Base-by-base conservation (phyloP, 2,329 filamentous ascomycete species). In the Phoma sp. region DNA sequence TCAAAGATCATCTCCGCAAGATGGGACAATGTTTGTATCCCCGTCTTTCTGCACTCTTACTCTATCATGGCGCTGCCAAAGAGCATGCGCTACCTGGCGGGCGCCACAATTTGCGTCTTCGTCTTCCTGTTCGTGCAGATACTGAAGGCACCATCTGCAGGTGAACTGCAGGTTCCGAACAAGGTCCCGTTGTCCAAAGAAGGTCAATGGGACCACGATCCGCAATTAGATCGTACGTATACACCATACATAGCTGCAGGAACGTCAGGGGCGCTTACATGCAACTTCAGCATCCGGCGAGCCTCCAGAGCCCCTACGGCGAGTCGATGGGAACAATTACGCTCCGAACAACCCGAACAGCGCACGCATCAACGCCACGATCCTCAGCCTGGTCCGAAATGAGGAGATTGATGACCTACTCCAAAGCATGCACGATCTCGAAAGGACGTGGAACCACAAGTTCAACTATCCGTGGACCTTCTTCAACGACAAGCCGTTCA, bases 391-490 rank as follows among this genome's bases (percentile, higher is more conserved):
- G 33, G 95, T 99, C 51, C 88, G 95, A 58, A 99, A 99, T 71
- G 87, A 91, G 72, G 95, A 99, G 80, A 80, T 97, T 25, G 79
- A 86, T 21, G 90, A 89, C 41, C 90, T 99, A 81, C 81, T 98
- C 24, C 85, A 88, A 72, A 92, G 92, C 24, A 99, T 99, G 91
- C 78, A 78, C 51, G 94, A 99, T 71, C 83, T 99, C 57, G 95
- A 99, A 79, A 82, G 89, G 63, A 98, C 94, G 1, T 99, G 93
- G 92, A 99, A 99, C 72, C 82, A 86, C 82, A 99, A 99, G 74
- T 99, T 98, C 85, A 99, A 99, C 81, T 99, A 99, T 73, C 95
- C 95, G 0, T 99, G 95, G 92, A 97, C 92, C 8, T 99, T 99
- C 76, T 96, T 99, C 84, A 99, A 99, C 78, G 94, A 99, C 71